A percentile compares a stretch with the other conserved stretches of the same genome.
These are phyloP conservation scores for Phytophthora tubulina DNA, from an alignment of 352 stramenopile genomes.

Conservation along the genomic window DNA sequence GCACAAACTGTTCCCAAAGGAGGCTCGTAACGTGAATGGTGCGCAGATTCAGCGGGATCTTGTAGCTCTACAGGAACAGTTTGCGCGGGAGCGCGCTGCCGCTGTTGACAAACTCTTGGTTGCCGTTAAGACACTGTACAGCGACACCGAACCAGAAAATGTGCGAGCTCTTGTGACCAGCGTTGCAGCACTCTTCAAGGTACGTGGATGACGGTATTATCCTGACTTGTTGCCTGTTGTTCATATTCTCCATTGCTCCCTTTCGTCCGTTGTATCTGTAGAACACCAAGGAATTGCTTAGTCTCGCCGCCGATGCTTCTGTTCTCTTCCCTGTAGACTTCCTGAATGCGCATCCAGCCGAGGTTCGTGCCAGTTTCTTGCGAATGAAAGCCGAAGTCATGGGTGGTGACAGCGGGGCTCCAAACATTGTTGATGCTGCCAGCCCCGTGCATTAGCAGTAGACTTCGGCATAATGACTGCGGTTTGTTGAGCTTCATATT, in stretches of 20 bases:
- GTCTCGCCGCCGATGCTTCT: conserved; percentile 79
- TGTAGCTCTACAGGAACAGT: conserved; percentile 70
- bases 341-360: conserved; percentile 66
- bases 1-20: conserved; percentile 68
- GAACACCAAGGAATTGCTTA: conserved; percentile 89
- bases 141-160: conserved; percentile 79
- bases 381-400: conserved; percentile 62
- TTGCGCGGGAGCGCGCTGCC: conserved; percentile 62
- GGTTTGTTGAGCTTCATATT: conserved; percentile 23
- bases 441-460: conserved; percentile 19
- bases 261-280: conserved; percentile 22
- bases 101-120: conserved; percentile 77
- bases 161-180: conserved; percentile 60
- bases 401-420: conserved; percentile 21
- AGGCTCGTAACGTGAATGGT: conserved; percentile 76
- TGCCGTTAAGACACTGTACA: conserved; percentile 75
- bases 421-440: conserved; percentile 2
- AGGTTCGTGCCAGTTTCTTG: conserved; percentile 71
- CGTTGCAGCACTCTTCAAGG: conserved; percentile 83
- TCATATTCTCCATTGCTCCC: conserved; percentile 7
- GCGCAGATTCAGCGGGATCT: conserved; percentile 62
- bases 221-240: conserved; percentile 2
- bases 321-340: conserved; percentile 86
- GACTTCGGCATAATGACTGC: background rate
- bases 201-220: conserved; percentile 8